Evolutionary conservation across 2,329 filamentous ascomycete genomes (phyloP), one percentile per base, ranked within the genome.

Genomic region (Penicillium thymicola): DNA sequence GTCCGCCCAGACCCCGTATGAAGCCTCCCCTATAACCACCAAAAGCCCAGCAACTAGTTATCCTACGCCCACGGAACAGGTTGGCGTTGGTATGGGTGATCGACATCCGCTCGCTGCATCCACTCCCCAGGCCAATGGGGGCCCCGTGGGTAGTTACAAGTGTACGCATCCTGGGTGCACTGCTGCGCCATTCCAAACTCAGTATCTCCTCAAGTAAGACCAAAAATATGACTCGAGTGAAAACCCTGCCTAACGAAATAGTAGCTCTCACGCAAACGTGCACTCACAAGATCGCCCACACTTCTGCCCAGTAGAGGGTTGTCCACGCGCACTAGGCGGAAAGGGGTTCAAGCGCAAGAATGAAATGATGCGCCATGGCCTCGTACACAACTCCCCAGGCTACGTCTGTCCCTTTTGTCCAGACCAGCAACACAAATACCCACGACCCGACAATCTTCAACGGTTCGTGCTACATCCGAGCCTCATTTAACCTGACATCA

Each of bases 341-440:
- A 84, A 84, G 65, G 85, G 85, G 2, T 88, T 88, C 76, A 88
- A 88, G 69, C 79, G 85, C 32, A 87, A 87, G 68, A 88, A 88
- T 61, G 85, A 88, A 68, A 87, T 88, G 85, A 86, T 87, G 59
- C 78, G 85, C n/a, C 85, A 88, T 67, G 92, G 93, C 1, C 82
- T 97, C 3, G 94, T 97, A 4, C 94, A 99, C 69, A 88, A 92
- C 63, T 96, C 91, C 8, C 94, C 94, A 1, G 93, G 93, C 58
- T 99, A 97, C 68, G 87, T 96, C 30, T 99, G 94, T 72, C 94
- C 94, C 0, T 97, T 97, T 70, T 99, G 94, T 72, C 89, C 91
- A 1, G 92, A 96, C 68, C 83, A 92, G 63, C 92, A 97, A 71
- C 93, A 97, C 73, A 92, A 89, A 70, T 97, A 97, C 72, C 94